These are phyloP conservation scores for Pythium guiyangense DNA, from an alignment of 352 stramenopile species.

Conservation along the genomic window DNA sequence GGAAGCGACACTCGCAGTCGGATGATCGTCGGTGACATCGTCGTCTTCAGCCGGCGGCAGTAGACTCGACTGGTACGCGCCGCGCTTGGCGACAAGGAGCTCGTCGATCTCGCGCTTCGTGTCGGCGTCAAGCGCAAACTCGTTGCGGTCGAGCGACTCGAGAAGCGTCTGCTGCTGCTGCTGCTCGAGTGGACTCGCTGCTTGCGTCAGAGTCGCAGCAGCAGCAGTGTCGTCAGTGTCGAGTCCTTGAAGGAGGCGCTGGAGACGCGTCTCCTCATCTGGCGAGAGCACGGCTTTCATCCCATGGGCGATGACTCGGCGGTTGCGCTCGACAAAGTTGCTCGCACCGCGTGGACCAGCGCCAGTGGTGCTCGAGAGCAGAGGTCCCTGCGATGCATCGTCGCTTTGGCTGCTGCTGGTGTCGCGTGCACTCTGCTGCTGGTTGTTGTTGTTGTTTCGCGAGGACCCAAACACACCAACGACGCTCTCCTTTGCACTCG, in stretches of 20 bases:
- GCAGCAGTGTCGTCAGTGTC: neutral
- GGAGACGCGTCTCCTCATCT: slow-evolving; percentile 44
- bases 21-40: slow-evolving; percentile 14
- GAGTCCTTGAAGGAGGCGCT: slow-evolving; percentile 25
- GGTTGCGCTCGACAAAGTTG: slow-evolving; percentile 56
- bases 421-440: slow-evolving; percentile 1
- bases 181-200: neutral
- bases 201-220: neutral
- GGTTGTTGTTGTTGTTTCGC: neutral
- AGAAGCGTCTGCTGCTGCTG: neutral
- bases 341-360: slow-evolving; percentile 1
- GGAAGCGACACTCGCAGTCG: neutral
- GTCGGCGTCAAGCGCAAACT: slow-evolving; percentile 30
- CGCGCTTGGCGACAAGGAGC: slow-evolving; percentile 32
- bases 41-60: slow-evolving; percentile 14
- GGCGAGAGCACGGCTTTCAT: slow-evolving; percentile 52
- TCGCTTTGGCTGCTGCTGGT: slow-evolving; percentile 7
- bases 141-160: slow-evolving; percentile 16
- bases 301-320: slow-evolving; percentile 36
- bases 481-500: neutral
- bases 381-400: neutral
- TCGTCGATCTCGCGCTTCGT: slow-evolving; percentile 47
- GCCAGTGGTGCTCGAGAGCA: neutral
- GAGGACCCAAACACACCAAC: neutral
- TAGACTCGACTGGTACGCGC: slow-evolving; percentile 26